A percentile compares a stretch with the other conserved stretches of the same genome.
These are phyloP conservation scores for Ophiosphaerella herpotricha DNA, from an alignment of 2,329 filamentous ascomycete genomes.

Conservation along the genomic window DNA sequence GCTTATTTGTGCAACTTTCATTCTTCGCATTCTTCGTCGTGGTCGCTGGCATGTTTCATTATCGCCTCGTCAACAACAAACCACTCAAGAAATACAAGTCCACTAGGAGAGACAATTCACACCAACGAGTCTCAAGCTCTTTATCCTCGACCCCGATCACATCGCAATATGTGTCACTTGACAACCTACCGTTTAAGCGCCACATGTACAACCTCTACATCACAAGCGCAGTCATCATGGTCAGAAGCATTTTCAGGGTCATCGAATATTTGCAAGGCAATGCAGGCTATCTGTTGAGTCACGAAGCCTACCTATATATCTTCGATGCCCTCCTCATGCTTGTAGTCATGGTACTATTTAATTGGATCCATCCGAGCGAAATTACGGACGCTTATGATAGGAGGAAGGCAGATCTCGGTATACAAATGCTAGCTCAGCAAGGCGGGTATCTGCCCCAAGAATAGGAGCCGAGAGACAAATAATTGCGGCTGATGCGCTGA, in stretches of 20 bases:
- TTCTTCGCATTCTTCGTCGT: constrained; percentile 56
- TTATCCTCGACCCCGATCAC: not conserved
- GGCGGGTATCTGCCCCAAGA: too few relatives aligned
- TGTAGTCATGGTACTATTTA: constrained; percentile 49
- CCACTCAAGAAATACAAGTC: constrained; percentile 4
- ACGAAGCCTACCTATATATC: constrained; percentile 52
- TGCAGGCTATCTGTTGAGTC: constrained; percentile 49
- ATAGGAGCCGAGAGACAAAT: too few relatives aligned
- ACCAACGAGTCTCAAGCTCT: not conserved
- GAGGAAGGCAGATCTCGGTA: not conserved
- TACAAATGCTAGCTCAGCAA: too few relatives aligned
- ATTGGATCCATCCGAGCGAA: constrained; percentile 44
- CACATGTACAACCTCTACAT: constrained; percentile 52
- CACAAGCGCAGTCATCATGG: constrained; percentile 52
- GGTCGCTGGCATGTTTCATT: constrained; percentile 22
- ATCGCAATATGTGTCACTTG: not conserved
- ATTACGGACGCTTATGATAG: constrained; percentile 20
- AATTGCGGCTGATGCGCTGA: too few relatives aligned
- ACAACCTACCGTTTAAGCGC: constrained; percentile 32
- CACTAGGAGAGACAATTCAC: not conserved
- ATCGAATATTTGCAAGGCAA: constrained; percentile 54
- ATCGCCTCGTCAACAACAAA: constrained; percentile 15
- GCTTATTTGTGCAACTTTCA: constrained; percentile 52
- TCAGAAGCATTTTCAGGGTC: constrained; percentile 56
- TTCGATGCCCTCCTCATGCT: constrained; percentile 53